Conservation (phyloP, 2,329 filamentous ascomycete genomes). For the Diaporthe australafricana region DNA sequence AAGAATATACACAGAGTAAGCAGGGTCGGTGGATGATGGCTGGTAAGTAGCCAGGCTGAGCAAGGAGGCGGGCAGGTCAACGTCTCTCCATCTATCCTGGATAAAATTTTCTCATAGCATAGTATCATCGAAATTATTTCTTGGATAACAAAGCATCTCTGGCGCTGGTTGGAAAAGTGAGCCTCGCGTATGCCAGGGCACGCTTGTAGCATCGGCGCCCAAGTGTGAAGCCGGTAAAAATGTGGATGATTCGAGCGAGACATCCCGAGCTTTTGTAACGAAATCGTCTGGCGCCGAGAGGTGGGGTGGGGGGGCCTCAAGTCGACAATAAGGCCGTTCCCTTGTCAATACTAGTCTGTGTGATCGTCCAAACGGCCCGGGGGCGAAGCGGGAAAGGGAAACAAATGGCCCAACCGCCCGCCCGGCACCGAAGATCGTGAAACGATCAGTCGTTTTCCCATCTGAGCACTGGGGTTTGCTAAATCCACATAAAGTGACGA, state of each 20-base stretch:
- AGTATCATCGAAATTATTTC: slow-evolving; percentile 26
- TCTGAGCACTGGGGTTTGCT: not conserved
- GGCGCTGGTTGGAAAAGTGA: no score
- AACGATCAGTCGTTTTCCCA: slow-evolving; percentile 21
- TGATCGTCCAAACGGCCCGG: slow-evolving; percentile 18
- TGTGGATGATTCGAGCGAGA: not conserved
- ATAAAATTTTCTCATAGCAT: slow-evolving; percentile 33
- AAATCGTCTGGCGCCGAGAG: not conserved
- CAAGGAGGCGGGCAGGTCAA: slow-evolving; percentile 26
- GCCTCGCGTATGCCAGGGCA: not conserved
- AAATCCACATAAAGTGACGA: not conserved
- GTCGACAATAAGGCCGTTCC: not conserved
- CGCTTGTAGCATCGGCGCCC: not conserved
- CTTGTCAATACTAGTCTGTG: slow-evolving; percentile 14
- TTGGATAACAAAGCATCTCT: not conserved
- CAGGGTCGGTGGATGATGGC: not conserved
- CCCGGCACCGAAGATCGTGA: slow-evolving; percentile 14
- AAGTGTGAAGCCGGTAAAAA: not conserved
- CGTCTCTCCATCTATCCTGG: slow-evolving; percentile 25
- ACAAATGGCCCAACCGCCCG: not conserved
- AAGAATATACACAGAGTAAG: not conserved
- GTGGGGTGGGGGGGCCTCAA: not conserved
- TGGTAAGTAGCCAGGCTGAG: slow-evolving; percentile 1
- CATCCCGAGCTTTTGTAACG: not conserved
- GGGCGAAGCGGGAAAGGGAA: not conserved